phyloP scores from a whole-genome alignment of 2,329 filamentous ascomycete species.

The Venturia pyrina region DNA sequence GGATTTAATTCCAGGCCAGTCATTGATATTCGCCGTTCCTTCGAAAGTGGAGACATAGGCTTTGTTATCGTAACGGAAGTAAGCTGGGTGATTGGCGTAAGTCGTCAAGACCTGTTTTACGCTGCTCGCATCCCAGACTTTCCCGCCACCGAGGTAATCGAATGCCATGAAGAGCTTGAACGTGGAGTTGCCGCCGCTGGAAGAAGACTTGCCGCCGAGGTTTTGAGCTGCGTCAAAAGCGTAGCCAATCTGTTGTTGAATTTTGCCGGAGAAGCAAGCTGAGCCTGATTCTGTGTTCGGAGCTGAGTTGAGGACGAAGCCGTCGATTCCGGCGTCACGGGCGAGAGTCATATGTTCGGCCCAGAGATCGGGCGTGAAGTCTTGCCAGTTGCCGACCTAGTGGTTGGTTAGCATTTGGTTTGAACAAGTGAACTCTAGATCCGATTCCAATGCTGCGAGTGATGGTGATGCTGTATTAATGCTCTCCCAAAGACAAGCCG shows the following conservation, averaged over 20 bases:
- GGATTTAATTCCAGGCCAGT: conserved; percentile 36
- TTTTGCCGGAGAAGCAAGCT: conserved; percentile 19
- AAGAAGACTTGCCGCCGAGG: neutral
- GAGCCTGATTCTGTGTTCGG: conserved; percentile 14
- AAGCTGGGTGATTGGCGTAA: conserved; percentile 34
- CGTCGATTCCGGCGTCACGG: conserved; percentile 29
- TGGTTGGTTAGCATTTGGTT: too few relatives aligned
- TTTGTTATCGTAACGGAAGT: conserved; percentile 40
- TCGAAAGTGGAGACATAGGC: conserved; percentile 47
- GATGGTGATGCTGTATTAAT: too few relatives aligned
- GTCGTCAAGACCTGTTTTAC: conserved; percentile 15
- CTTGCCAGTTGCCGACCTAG: conserved; percentile 3
- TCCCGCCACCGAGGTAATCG: conserved; percentile 9
- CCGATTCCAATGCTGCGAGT: too few relatives aligned
- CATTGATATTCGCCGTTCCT: conserved; percentile 29
- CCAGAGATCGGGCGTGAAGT: neutral
- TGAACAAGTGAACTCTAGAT: too few relatives aligned
- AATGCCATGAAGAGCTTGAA: conserved; percentile 35
- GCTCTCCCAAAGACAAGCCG: too few relatives aligned
- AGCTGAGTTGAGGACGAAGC: conserved; percentile 29
- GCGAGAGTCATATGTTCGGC: conserved; percentile 25
- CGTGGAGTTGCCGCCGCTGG: conserved; percentile 21
- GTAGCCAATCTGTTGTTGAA: conserved; percentile 13
- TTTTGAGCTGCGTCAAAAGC: neutral
- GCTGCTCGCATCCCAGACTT: neutral